Percentiles rank a stretch among this genome's conserved stretches.
These are phyloP conservation scores for Quercus mongolica DNA, from an alignment of 306 rosid species.

Conservation along the genomic window DNA sequence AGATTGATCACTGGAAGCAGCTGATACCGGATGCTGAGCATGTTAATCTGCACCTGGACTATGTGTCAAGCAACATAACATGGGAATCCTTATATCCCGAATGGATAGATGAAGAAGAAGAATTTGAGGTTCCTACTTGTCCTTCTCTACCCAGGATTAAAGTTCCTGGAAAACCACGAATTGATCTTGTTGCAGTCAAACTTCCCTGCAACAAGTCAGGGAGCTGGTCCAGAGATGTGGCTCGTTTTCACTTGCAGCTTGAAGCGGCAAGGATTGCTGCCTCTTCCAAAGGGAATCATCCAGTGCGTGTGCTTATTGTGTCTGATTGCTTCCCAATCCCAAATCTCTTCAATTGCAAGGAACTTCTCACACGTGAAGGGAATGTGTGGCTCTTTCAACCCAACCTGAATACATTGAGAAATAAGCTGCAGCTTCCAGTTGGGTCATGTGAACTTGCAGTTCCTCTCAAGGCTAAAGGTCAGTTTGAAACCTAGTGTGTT, in stretches of 20 bases:
- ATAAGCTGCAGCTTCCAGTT: slow-evolving; percentile 65
- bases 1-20: slow-evolving; percentile 68
- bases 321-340: slow-evolving; percentile 78
- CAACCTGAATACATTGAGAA: slow-evolving; percentile 49
- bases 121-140: slow-evolving; percentile 77
- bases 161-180: slow-evolving; percentile 56
- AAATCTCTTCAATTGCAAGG: slow-evolving; percentile 69
- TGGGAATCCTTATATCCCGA: slow-evolving; percentile 81
- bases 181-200: slow-evolving; percentile 83
- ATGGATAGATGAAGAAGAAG: slow-evolving; percentile 97
- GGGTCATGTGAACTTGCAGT: slow-evolving; percentile 85
- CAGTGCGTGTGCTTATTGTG: slow-evolving; percentile 61
- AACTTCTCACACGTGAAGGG: slow-evolving; percentile 59
- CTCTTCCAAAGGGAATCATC: slow-evolving; percentile 61
- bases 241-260: slow-evolving; percentile 86
- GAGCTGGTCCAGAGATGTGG: slow-evolving; percentile 80
- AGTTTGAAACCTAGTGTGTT: slow-evolving; percentile 9
- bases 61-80: slow-evolving; percentile 49
- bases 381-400: slow-evolving; percentile 79
- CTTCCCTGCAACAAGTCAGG: slow-evolving; percentile 79
- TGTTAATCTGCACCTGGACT: slow-evolving; percentile 46
- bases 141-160: slow-evolving; percentile 65
- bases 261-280: slow-evolving; percentile 85
- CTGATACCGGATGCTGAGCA: slow-evolving; percentile 67
- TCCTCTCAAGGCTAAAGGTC: slow-evolving; percentile 85